phyloP scores from a whole-genome alignment of 768 basidiomycete species.

The Lactifluus subvellereus region DNA sequence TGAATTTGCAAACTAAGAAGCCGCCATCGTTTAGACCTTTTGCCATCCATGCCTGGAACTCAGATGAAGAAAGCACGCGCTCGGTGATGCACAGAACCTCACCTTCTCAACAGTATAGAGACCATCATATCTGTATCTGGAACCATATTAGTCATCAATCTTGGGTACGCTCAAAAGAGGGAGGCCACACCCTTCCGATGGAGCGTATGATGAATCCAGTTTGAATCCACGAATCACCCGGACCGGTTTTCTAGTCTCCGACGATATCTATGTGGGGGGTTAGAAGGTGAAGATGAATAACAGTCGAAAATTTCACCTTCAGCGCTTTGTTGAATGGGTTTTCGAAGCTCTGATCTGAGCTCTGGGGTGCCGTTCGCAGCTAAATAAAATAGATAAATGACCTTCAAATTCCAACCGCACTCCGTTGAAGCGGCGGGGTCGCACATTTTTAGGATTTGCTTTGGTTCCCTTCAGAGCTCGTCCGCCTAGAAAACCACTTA shows the following conservation, averaged over 20 bases:
- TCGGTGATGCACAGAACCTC: slow-evolving; percentile 12
- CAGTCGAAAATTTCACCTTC: slow-evolving; percentile 35
- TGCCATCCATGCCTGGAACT: slow-evolving; percentile 63
- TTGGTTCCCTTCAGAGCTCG: slow-evolving; percentile 85
- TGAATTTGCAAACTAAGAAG: slow-evolving; percentile 78
- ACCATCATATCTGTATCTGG: slow-evolving; percentile 86
- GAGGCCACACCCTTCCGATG: slow-evolving; percentile 58
- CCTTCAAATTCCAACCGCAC: neutral
- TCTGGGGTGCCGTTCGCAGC: slow-evolving; percentile 88
- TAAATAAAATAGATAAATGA: slow-evolving; percentile 27
- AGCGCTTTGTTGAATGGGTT: slow-evolving; percentile 65
- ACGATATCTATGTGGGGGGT: slow-evolving; percentile 47
- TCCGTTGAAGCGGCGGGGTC: slow-evolving; percentile 22
- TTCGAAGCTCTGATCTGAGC: slow-evolving; percentile 76
- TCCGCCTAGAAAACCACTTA: slow-evolving; percentile 47
- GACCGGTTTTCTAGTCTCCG: slow-evolving; percentile 75
- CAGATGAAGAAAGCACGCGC: slow-evolving; percentile 4
- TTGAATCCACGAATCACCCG: slow-evolving; percentile 88
- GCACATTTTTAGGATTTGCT: slow-evolving; percentile 74
- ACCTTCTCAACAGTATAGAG: slow-evolving; percentile 76
- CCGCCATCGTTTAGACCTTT: slow-evolving; percentile 62
- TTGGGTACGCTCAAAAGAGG: neutral
- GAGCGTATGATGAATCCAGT: slow-evolving; percentile 64
- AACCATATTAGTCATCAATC: neutral
- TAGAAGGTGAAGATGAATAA: neutral